Evolutionary conservation across 2,329 filamentous ascomycete species (phyloP).

Genomic region (Colletotrichum karsti): DNA sequence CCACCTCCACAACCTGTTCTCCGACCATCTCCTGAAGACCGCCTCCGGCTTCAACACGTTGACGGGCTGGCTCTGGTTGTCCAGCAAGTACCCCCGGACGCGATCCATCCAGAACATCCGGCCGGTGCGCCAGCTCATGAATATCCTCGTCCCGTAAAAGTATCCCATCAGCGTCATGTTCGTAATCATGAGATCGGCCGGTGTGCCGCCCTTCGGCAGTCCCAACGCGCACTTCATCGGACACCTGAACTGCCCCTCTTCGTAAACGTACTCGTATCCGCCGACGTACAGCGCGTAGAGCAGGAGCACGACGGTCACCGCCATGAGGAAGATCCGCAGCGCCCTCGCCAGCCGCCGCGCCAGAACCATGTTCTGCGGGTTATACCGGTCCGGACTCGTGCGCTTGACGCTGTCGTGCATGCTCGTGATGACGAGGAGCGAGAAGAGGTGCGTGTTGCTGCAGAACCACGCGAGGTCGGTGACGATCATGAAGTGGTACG

Average conservation of each 20-base stretch:
- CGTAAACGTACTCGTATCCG: neutral
- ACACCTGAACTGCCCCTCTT: neutral
- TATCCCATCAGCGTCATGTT: slow-evolving; percentile 13
- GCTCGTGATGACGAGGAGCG: slow-evolving; percentile 27
- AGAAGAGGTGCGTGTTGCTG: slow-evolving; percentile 32
- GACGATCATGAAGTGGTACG: slow-evolving; percentile 35
- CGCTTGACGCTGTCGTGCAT: slow-evolving; percentile 23
- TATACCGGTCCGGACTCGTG: neutral
- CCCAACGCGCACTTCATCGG: neutral
- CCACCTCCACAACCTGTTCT: neutral
- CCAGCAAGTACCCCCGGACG: neutral
- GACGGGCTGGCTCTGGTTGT: neutral
- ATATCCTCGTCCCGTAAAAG: neutral
- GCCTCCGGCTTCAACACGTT: neutral
- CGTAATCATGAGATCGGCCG: neutral
- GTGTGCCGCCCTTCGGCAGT: neutral
- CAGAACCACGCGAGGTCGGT: slow-evolving; percentile 36
- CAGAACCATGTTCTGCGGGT: neutral
- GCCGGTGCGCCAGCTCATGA: slow-evolving; percentile 9
- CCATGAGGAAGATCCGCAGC: neutral
- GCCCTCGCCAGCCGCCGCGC: neutral
- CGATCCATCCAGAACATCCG: slow-evolving; percentile 9
- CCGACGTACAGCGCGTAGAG: neutral
- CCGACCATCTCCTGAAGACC: neutral
- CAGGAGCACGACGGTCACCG: neutral